Conservation (phyloP, 345 rosid species). For the Triadica sebifera region DNA sequence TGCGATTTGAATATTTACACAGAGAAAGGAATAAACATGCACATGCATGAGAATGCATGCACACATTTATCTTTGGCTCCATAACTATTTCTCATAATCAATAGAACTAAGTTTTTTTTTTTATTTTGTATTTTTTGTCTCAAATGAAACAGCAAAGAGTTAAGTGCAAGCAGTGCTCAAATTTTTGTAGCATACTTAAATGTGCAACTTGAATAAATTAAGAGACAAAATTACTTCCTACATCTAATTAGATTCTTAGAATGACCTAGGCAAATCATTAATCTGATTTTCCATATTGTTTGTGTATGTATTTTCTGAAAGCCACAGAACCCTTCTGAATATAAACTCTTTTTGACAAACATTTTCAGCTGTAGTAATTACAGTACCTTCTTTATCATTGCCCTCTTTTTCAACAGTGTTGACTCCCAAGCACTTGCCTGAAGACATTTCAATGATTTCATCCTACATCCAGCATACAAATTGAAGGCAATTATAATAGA, state of each 20-base stretch:
- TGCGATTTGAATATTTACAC: background rate
- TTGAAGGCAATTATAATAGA: slow-evolving; percentile 18
- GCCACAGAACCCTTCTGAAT: background rate
- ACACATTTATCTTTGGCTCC: background rate
- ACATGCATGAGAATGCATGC: background rate
- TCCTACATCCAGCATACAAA: slow-evolving; percentile 44
- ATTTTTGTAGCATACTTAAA: background rate
- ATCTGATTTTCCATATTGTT: background rate
- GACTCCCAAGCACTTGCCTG: slow-evolving; percentile 37
- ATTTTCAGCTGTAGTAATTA: slow-evolving; percentile 4
- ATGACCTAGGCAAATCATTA: background rate
- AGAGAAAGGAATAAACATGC: background rate
- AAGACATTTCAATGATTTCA: slow-evolving; percentile 29
- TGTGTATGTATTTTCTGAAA: no score
- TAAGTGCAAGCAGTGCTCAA: background rate
- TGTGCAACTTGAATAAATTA: background rate
- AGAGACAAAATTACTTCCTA: background rate
- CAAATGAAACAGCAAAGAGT: background rate
- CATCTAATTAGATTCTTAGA: background rate
- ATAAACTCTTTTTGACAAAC: background rate
- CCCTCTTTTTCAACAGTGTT: slow-evolving; percentile 27
- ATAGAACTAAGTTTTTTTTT: background rate
- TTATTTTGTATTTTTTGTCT: background rate
- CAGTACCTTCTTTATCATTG: slow-evolving; percentile 36
- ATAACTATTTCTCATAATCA: background rate